Evolutionary conservation across 305 asterid species (phyloP).

Genomic region (Fraxinus velutina): DNA sequence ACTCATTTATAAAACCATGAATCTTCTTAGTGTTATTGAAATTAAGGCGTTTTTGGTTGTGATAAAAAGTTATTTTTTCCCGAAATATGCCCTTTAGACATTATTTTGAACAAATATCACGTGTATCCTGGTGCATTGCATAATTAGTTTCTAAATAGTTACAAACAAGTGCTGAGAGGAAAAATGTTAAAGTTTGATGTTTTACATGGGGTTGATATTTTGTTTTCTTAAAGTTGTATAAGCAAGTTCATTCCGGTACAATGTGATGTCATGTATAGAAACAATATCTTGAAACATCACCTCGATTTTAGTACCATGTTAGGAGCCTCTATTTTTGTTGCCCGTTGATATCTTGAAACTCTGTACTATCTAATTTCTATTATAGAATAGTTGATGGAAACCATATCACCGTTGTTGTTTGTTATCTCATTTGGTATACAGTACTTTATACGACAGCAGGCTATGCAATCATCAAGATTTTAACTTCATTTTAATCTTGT

Average conservation of each 20-base stretch:
- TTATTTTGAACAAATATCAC: not conserved
- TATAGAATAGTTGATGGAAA: not conserved
- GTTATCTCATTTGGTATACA: not conserved
- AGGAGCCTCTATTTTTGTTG: not conserved
- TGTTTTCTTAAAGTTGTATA: not conserved
- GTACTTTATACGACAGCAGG: not conserved
- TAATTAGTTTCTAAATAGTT: not conserved
- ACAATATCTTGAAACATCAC: not conserved
- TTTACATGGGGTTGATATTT: not conserved
- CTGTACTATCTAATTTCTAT: not conserved
- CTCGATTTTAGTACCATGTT: not conserved
- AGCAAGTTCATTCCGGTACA: not conserved
- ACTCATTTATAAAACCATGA: not conserved
- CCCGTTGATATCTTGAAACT: not conserved
- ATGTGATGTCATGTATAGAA: not conserved
- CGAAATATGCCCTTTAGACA: not conserved
- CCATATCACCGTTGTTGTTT: not conserved
- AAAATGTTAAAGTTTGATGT: not conserved
- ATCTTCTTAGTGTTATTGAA: not conserved
- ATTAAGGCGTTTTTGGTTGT: not conserved
- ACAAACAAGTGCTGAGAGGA: not conserved
- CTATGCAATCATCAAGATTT: not conserved
- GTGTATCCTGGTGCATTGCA: not conserved
- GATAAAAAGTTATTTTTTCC: not conserved
- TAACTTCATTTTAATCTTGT: not conserved